Evolutionary conservation across 352 stramenopile species (phyloP).

Genomic region (Albugo candida): DNA sequence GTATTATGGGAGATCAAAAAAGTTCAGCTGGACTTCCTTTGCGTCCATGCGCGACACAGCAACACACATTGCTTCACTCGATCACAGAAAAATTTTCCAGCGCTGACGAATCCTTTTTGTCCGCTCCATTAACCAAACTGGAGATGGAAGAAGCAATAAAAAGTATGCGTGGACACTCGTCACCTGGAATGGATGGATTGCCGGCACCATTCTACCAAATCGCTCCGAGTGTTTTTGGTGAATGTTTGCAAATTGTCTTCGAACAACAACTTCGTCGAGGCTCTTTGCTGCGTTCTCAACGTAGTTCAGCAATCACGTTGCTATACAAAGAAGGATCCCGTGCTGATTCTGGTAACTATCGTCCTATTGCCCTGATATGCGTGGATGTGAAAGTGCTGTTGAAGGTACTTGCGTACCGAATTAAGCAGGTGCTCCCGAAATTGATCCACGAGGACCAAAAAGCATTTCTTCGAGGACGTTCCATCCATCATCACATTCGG

Average conservation of each 20-base stretch:
- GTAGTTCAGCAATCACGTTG: conserved; percentile 7
- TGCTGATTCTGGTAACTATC: neutral
- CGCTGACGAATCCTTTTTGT: neutral
- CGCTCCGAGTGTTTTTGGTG: conserved; percentile 8
- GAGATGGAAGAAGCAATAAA: neutral
- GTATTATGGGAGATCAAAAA: conserved; percentile 1
- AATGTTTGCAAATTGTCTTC: conserved; percentile 10
- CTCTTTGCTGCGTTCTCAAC: conserved; percentile 6
- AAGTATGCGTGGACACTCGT: neutral
- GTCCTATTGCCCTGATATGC: conserved; percentile 4
- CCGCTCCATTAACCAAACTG: neutral
- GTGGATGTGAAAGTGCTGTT: conserved; percentile 12
- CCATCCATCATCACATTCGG: conserved; percentile 8
- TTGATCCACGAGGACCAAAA: conserved; percentile 9
- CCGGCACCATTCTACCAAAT: conserved; percentile 12
- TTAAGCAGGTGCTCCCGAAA: neutral
- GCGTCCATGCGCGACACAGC: neutral
- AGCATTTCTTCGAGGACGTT: neutral
- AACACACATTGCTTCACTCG: neutral
- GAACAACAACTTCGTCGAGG: conserved; percentile 6
- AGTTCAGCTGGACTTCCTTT: conserved; percentile 1
- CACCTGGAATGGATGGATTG: conserved; percentile 3
- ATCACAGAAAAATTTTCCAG: neutral
- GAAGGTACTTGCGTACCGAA: conserved; percentile 2
- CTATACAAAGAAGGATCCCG: conserved; percentile 10